Conservation (phyloP, 2,329 filamentous ascomycete species). For the Phyllosticta citrichinensis region DNA sequence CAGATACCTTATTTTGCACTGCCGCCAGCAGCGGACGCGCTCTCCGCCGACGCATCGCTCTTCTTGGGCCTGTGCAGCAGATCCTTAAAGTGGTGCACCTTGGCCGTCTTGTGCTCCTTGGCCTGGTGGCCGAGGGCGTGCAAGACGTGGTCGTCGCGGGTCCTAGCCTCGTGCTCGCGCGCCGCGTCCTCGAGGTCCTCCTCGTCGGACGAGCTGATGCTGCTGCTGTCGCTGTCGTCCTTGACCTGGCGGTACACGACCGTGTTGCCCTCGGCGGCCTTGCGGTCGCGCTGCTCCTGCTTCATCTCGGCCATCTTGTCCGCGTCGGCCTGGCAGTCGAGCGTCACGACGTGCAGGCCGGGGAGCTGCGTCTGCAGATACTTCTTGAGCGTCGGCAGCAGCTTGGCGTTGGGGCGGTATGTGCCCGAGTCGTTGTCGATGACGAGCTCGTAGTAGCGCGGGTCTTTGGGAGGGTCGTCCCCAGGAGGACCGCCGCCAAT, state of each 20-base stretch:
- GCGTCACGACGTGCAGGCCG: constrained; percentile 60
- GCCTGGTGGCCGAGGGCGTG: constrained; percentile 2
- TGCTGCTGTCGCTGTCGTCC: constrained; percentile 38
- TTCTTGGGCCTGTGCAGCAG: constrained; percentile 1
- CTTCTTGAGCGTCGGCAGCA: constrained; percentile 59
- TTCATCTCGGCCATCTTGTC: constrained; percentile 67
- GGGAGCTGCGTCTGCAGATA: constrained; percentile 68
- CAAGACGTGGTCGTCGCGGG: constrained; percentile 4
- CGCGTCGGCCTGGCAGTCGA: constrained; percentile 65
- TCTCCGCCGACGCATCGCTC: not conserved
- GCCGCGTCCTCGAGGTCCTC: constrained; percentile 42
- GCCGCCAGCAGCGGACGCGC: too few species aligned
- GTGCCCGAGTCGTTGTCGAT: constrained; percentile 96
- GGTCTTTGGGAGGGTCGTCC: constrained; percentile 40
- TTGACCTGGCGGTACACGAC: constrained; percentile 46
- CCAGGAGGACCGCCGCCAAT: constrained; percentile 36
- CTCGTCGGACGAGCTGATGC: constrained; percentile 47
- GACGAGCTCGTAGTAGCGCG: constrained; percentile 64
- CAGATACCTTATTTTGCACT: too few species aligned
- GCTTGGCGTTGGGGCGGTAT: constrained; percentile 73
- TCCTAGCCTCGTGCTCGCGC: constrained; percentile 6
- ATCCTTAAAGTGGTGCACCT: constrained; percentile 10
- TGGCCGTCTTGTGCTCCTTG: constrained; percentile 3
- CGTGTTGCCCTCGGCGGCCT: constrained; percentile 51
- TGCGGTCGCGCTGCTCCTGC: constrained; percentile 60